Evolutionary conservation across 116 monocot species (phyloP).

Genomic region (Cymodocea nodosa): DNA sequence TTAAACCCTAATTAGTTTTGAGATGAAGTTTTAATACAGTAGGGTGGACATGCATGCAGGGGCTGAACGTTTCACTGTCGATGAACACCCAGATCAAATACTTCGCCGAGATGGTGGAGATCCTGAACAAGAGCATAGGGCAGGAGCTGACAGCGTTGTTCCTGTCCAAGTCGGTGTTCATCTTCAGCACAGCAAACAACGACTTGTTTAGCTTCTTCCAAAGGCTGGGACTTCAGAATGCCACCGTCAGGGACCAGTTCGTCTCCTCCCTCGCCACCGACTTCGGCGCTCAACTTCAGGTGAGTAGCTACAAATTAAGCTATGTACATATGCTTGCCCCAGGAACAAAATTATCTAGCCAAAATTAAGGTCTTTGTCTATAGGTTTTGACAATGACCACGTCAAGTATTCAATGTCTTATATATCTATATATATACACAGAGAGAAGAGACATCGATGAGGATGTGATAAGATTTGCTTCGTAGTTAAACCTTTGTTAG

Average conservation of each 20-base stretch:
- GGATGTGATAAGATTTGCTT: too few relatives aligned
- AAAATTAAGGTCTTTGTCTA: too few relatives aligned
- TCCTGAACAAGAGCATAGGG: constrained; percentile 15
- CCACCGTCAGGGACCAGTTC: constrained; percentile 6
- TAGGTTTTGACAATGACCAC: too few relatives aligned
- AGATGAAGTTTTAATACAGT: not conserved
- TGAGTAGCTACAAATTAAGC: too few relatives aligned
- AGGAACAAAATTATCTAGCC: too few relatives aligned
- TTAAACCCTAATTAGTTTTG: not conserved
- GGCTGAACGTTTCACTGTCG: constrained; percentile 10
- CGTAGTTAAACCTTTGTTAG: too few relatives aligned
- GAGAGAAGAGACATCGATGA: too few relatives aligned
- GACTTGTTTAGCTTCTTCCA: constrained; percentile 20
- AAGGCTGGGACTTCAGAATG: constrained; percentile 3
- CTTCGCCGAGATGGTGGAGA: constrained; percentile 9
- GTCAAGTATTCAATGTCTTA: too few relatives aligned
- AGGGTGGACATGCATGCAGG: not conserved
- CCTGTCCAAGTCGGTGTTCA: constrained; percentile 37
- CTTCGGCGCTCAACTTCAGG: constrained; percentile 11
- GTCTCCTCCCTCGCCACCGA: not conserved
- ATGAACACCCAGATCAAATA: constrained; percentile 29
- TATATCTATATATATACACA: too few relatives aligned
- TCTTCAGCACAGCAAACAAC: constrained; percentile 47
- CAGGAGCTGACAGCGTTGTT: not conserved
- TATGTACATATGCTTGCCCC: too few relatives aligned